Evolutionary conservation across 768 basidiomycete genomes (phyloP).

Genomic region (Podaxis pistillaris): DNA sequence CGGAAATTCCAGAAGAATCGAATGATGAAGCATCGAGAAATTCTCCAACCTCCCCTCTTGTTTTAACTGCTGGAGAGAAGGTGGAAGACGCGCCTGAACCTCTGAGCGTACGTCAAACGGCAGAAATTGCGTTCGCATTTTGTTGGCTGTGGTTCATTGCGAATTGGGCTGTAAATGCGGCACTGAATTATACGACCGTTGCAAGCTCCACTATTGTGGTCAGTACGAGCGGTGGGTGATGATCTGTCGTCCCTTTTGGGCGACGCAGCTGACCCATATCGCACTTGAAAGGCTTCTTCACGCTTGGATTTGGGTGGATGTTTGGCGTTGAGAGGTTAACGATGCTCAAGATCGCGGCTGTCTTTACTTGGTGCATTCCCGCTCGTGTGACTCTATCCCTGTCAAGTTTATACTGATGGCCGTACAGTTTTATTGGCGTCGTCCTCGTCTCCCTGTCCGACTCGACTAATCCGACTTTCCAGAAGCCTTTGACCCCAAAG

Average conservation of each 20-base stretch:
- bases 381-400: neutral
- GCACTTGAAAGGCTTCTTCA: constrained; percentile 77
- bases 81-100: constrained; percentile 18
- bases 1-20: constrained; percentile 1
- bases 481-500: neutral
- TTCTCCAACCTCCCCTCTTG: neutral
- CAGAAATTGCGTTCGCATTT: constrained; percentile 73
- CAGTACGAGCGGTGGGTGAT: constrained; percentile 76
- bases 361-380: constrained; percentile 64
- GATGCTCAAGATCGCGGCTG: constrained; percentile 69
- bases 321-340: constrained; percentile 81
- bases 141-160: constrained; percentile 93
- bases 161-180: constrained; percentile 86
- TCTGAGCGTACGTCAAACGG: constrained; percentile 59
- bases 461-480: constrained; percentile 34
- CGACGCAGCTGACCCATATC: too few species aligned
- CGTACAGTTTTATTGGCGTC: constrained; percentile 64
- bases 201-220: constrained; percentile 91
- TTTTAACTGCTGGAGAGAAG: constrained; percentile 16
- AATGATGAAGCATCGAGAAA: neutral
- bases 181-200: constrained; percentile 87
- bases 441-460: constrained; percentile 86
- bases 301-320: constrained; percentile 77
- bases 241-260: neutral
- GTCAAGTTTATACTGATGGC: neutral